These are phyloP conservation scores for Tricholoma hemisulphureum DNA, from an alignment of 768 basidiomycete genomes.

Conservation along the genomic window DNA sequence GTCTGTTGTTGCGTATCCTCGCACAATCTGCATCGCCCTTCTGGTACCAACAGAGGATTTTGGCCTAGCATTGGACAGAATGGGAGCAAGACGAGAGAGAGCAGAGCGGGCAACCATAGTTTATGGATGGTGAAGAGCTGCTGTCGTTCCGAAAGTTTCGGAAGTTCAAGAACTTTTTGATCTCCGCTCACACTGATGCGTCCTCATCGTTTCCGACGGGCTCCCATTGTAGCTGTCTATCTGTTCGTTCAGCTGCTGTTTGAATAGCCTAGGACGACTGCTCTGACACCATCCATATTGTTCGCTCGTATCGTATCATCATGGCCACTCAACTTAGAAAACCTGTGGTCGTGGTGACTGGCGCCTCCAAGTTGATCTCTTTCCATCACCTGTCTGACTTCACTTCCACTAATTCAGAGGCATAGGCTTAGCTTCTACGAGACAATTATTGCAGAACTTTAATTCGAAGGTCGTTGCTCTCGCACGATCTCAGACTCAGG, in stretches of 20 bases:
- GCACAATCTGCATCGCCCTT: constrained; percentile 41
- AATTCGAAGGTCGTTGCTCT: constrained; percentile 72
- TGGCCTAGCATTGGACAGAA: constrained; percentile 50
- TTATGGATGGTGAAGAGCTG: background rate
- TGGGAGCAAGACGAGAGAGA: constrained; percentile 63
- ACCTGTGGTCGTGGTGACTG: constrained; percentile 76
- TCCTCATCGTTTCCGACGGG: background rate
- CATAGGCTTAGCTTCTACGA: constrained; percentile 79
- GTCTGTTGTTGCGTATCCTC: constrained; percentile 63
- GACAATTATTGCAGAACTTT: constrained; percentile 60
- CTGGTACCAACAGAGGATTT: constrained; percentile 42
- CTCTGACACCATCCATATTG: too few relatives aligned
- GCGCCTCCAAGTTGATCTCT: constrained; percentile 68
- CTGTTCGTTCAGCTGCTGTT: too few relatives aligned
- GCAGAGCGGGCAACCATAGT: constrained; percentile 64
- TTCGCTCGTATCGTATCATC: background rate
- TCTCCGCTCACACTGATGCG: constrained; percentile 5
- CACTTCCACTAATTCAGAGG: constrained; percentile 33
- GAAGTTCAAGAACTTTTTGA: background rate
- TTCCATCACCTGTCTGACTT: constrained; percentile 2
- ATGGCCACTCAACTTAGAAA: constrained; percentile 29
- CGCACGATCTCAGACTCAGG: constrained; percentile 67
- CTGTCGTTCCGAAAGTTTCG: too few relatives aligned
- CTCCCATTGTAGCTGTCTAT: too few relatives aligned
- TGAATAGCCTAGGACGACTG: too few relatives aligned